Evolutionary conservation across 1,139 yeast genomes (phyloP).

Genomic region (Candida labiduridarum): DNA sequence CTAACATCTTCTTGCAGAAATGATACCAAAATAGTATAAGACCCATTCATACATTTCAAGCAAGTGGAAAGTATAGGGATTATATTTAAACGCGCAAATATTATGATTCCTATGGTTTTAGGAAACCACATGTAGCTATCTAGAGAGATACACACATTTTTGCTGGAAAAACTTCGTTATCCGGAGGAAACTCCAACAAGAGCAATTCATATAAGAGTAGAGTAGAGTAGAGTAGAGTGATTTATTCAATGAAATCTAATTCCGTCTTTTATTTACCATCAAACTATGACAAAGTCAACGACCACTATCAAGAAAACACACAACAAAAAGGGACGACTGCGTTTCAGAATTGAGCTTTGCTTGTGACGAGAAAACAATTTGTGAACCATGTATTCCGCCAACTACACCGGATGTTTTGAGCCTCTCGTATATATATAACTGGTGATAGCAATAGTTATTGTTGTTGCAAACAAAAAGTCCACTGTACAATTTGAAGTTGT

Average conservation of each 20-base stretch:
- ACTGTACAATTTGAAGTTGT: no score
- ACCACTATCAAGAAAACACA: background rate
- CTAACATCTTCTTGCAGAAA: no score
- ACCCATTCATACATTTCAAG: no score
- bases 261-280: background rate
- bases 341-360: background rate
- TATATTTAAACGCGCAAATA: no score
- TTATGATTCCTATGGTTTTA: background rate
- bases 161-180: no score
- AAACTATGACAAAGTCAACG: background rate
- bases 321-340: background rate
- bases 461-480: no score
- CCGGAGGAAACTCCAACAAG: background rate
- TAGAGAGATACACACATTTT: background rate
- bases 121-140: background rate
- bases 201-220: background rate
- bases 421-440: background rate
- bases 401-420: background rate
- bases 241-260: background rate
- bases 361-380: background rate
- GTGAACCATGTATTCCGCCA: background rate
- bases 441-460: no score
- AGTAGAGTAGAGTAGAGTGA: background rate
- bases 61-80: no score
- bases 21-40: no score